Conservation (phyloP, 192 early-diverging fungal species). For the Backusella morwellensis region DNA sequence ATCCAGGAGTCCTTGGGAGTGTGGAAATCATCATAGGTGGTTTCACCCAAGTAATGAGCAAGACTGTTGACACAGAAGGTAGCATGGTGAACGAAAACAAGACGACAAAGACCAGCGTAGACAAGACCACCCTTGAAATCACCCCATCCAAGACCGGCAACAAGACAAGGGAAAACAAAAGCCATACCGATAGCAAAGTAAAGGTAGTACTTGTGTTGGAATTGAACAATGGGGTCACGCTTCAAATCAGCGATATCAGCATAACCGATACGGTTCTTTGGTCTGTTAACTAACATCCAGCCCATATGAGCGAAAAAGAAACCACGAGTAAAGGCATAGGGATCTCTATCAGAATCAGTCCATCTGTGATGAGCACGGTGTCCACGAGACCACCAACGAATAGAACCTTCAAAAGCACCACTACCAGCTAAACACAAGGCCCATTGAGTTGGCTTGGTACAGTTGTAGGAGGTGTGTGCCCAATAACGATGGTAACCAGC, state of each 20-base stretch:
- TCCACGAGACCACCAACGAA: slow-evolving; percentile 83
- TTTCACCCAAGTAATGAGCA: slow-evolving; percentile 75
- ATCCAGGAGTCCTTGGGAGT: slow-evolving; percentile 82
- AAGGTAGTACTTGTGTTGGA: slow-evolving; percentile 81
- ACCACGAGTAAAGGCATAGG: slow-evolving; percentile 78
- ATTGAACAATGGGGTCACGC: slow-evolving; percentile 65
- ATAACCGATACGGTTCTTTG: slow-evolving; percentile 68
- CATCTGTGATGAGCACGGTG: slow-evolving; percentile 81
- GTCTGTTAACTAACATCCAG: slow-evolving; percentile 86
- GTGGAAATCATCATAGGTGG: slow-evolving; percentile 77
- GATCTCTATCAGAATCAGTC: slow-evolving; percentile 85
- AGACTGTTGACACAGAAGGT: slow-evolving; percentile 89
- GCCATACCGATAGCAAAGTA: slow-evolving; percentile 69
- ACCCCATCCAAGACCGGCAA: slow-evolving; percentile 83
- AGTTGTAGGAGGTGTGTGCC: slow-evolving; percentile 75
- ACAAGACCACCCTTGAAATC: slow-evolving; percentile 81
- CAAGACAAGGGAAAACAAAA: slow-evolving; percentile 74
- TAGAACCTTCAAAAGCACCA: slow-evolving; percentile 79
- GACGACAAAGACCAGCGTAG: slow-evolving; percentile 69
- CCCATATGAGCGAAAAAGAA: slow-evolving; percentile 81
- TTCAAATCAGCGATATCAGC: slow-evolving; percentile 80
- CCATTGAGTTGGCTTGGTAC: slow-evolving; percentile 55
- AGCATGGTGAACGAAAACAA: slow-evolving; percentile 83
- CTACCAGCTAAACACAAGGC: slow-evolving; percentile 64
- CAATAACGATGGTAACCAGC: slow-evolving; percentile 78